Base-by-base conservation (phyloP, 1,284 basidiomycete genomes). In the Apiotrichum brassicae region DNA sequence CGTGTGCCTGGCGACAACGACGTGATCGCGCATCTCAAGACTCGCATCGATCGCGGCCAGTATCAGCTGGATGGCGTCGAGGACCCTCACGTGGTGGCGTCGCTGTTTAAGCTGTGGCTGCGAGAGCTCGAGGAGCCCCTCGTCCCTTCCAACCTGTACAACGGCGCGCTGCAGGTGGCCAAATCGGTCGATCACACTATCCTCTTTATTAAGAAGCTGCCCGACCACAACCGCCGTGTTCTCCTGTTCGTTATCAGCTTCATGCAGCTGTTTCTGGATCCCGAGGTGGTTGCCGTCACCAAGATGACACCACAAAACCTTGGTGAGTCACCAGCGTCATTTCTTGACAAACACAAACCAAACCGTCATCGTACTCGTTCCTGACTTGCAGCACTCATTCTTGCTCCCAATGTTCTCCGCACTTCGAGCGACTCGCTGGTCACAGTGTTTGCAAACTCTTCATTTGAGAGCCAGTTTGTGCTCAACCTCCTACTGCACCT, bases 71-170 rank as follows among this genome's bases (percentile, higher is more conserved):
- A 56, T 26, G 74, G 83, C 25, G 81, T 92, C 43, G 86, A 88
- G 57, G 89, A 93, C 65, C 87, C 88, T 1, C 84, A 92, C 61
- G 84, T 92, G 41, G 82, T 88, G 2, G 87, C 88, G 5, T 88
- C 86, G 2, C 76, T 92, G 40, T 79, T 93, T 72, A 94, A 95
- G 74, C 78, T 93, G 8, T 95, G 89, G 89, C 77, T 94, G 13
- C 81, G 91, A 40, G 91, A 95, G 70, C 80, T 94, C 16, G 81
- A 83, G 61, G 86, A 91, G 58, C 91, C 91, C 12, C 78, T 94
- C 39, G 81, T 95, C 19, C 91, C 91, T 3, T 80, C 84, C 50
- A 45, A 58, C 9, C 42, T 68, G 32, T 87, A 90, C 68, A 88
- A 88, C 65, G 82, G 88, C 47, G 80, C 81, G 22, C 79, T 80